Evolutionary conservation across 176 grass and related monocot genomes (phyloP), one percentile per base, ranked within the genome.

Genomic region (Avena atlantica): DNA sequence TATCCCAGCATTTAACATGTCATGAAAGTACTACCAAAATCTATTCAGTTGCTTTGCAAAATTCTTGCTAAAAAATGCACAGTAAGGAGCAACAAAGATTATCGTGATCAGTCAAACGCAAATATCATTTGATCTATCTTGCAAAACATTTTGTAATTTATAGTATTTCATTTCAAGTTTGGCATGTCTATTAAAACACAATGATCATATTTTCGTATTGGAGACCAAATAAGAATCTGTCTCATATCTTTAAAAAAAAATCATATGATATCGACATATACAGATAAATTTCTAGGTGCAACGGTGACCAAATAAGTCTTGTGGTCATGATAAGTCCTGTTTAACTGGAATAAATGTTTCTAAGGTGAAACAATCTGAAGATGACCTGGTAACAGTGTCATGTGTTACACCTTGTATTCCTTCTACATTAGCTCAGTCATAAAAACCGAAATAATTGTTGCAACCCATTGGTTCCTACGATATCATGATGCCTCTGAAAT

Each of bases 1-100:
- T 76, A 36, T 29, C 12, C 62, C 36, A 81, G 75, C 81, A 73
- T 79, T 84, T 84, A 76, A 69, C 50, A 44, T 85, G 69, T 61
- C 36, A 86, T 82, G 78, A 81, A 58, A 67, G 58, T 69, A 82
- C 50, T 61, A 40, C 23, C 47, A 21, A 86, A 11, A 51, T 90
- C 37, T 82, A 47, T 48, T 49, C 47, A 76, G 13, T 48, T 76
- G 24, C 48, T 56, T 55, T 56, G 10, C 25, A 58, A 64, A 64
- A 63, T 44, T 79, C 11, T 34, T 29, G n/a, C 50, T 9, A 70
- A 55, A 72, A 25, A 12, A 61, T 37, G 58, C 37, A 65, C 19
- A 27, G 21, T 45, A 29, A 16, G 6, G 61, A 3, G 60, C 21
- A 65, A 50, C 58, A 8, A 76, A 17, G 8, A 40, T 74, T 80